Base-by-base conservation (phyloP, 1,284 basidiomycete genomes). In the Microbotryomycetes sp. region DNA sequence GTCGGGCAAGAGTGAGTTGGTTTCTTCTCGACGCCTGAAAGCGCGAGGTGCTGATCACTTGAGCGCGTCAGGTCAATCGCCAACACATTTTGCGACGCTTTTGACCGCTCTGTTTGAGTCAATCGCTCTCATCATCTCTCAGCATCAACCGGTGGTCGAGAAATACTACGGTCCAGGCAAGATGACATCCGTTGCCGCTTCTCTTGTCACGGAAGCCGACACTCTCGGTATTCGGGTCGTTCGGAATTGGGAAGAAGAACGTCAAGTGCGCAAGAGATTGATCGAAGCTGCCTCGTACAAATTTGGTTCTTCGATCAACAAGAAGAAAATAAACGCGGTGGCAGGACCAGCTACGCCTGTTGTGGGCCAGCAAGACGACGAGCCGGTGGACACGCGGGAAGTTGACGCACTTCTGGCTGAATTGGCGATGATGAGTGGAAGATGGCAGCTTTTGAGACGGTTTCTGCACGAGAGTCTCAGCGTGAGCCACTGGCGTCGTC, bases 121-220 rank as follows among this genome's bases (percentile, higher is more conserved):
- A 58, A 87, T 98, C 49, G 96, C 94, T 1, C 84, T 90, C 79
- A 92, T 99, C 64, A 86, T 98, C 47, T 92, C 94, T 72, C 92
- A 97, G 73, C 96, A 99, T 74, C 92, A 96, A 72, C 89, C 92
- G 1, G 85, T 98, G 1, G 94, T 99, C 0, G 93, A 97, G 75
- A 94, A 94, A 76, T 96, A 98, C 76, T 98, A 98, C 72, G 96
- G 92, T 0, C 71, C 76, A 4, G 87, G 89, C 1, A 87, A 87
- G 72, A 96, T 96, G 92, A 79, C 80, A 30, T 82, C 79, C 23
- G 92, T 98, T 16, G 83, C 93, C 3, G 80, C 81, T 16, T 81
- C 85, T 46, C 79, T 99, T 5, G 77, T 96, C 42, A 83, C 84
- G 58, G 93, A 97, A 75, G 90, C 89, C 67, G 92, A 97, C 75